Evolutionary conservation across 1,139 yeast genomes (phyloP).

Genomic region (Candida pseudoviswanathii): DNA sequence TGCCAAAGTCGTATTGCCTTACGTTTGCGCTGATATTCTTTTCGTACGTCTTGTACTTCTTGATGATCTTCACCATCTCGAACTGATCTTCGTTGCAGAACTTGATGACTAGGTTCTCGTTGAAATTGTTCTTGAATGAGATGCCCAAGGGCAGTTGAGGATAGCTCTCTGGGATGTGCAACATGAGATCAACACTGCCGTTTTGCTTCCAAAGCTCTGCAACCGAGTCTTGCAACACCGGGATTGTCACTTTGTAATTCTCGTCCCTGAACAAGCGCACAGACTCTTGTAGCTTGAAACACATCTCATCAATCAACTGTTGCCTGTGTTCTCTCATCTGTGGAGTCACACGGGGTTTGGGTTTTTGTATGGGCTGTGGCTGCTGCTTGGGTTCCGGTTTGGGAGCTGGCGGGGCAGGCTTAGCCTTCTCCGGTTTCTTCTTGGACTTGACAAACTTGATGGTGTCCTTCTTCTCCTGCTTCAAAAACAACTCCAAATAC

Average conservation of each 20-base stretch:
- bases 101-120: slow-evolving; percentile 25
- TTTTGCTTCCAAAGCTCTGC: slow-evolving; percentile 26
- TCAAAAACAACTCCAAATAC: slow-evolving; percentile 58
- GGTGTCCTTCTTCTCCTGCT: slow-evolving; percentile 57
- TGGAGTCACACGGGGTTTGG: slow-evolving; percentile 10
- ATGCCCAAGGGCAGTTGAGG: slow-evolving; percentile 21
- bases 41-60: slow-evolving; percentile 25
- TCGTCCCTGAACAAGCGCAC: slow-evolving; percentile 30
- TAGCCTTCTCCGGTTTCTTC: slow-evolving; percentile 10
- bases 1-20: slow-evolving; percentile 18
- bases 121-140: slow-evolving; percentile 27
- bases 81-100: slow-evolving; percentile 19
- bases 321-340: slow-evolving; percentile 19
- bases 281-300: slow-evolving; percentile 23
- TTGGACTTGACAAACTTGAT: slow-evolving; percentile 30
- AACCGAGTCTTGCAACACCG: slow-evolving; percentile 19
- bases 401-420: slow-evolving; percentile 1
- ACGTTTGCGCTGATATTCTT: slow-evolving; percentile 26
- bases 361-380: slow-evolving; percentile 7
- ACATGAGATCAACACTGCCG: slow-evolving; percentile 21
- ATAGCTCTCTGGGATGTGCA: slow-evolving; percentile 26
- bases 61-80: slow-evolving; percentile 18
- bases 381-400: slow-evolving; percentile 2
- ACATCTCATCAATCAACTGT: slow-evolving; percentile 24
- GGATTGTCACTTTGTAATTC: slow-evolving; percentile 26